Conservation (phyloP, 257 asterid species). For the Solanum bulbocastanum region DNA sequence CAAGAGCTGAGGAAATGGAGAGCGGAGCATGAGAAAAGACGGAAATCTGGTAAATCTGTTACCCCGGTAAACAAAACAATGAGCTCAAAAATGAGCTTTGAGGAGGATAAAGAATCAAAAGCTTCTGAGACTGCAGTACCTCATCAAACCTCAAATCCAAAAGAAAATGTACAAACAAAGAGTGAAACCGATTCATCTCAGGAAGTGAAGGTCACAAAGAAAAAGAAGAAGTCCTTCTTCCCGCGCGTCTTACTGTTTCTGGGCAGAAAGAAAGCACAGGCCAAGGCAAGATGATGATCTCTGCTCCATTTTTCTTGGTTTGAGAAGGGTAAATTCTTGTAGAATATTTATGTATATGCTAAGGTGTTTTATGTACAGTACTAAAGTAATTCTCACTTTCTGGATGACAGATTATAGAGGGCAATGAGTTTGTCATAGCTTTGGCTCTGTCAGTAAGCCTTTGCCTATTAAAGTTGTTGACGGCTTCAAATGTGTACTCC, state of each 20-base stretch:
- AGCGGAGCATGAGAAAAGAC: conserved; percentile 59
- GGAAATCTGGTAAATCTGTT: conserved; percentile 38
- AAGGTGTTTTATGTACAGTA: neutral
- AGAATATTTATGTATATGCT: neutral
- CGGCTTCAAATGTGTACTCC: neutral
- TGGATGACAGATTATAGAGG: neutral
- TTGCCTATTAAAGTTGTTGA: neutral
- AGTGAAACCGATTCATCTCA: conserved; percentile 43
- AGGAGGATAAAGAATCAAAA: conserved; percentile 21
- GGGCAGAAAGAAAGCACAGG: conserved; percentile 26
- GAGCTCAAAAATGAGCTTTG: conserved; percentile 26
- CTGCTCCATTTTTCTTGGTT: conserved; percentile 4
- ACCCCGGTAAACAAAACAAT: conserved; percentile 3
- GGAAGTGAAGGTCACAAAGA: conserved; percentile 31
- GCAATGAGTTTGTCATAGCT: neutral
- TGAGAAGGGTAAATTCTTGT: neutral
- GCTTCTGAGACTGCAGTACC: conserved; percentile 8
- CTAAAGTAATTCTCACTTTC: neutral
- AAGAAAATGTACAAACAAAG: conserved; percentile 20
- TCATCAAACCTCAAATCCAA: conserved; percentile 30
- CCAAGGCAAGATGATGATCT: conserved; percentile 21
- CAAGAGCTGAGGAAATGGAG: conserved; percentile 85
- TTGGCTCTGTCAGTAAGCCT: neutral
- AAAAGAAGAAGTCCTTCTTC: conserved; percentile 59
- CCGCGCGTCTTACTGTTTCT: conserved; percentile 47